These are phyloP conservation scores for Lablab purpureus DNA, from an alignment of 306 rosid species.

Conservation along the genomic window DNA sequence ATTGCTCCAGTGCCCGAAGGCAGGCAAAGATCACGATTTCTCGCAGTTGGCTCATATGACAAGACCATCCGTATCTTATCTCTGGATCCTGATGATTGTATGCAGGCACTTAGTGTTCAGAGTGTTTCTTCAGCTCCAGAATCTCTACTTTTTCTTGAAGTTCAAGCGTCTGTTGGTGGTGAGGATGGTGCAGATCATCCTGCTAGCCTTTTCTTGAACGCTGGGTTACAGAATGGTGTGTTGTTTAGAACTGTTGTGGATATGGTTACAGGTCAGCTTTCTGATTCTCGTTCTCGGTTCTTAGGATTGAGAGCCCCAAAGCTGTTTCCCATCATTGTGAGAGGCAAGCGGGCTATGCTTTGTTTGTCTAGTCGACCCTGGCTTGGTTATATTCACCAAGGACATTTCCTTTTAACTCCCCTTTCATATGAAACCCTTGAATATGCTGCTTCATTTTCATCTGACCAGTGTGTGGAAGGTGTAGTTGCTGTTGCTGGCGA, in stretches of 20 bases:
- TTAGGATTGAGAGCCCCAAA: constrained; percentile 97
- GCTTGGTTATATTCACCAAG: constrained; percentile 99
- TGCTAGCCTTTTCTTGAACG: constrained; percentile 92
- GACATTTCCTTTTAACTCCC: constrained; percentile 93
- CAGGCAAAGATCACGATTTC: constrained; percentile 90
- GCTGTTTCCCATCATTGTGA: constrained; percentile 73
- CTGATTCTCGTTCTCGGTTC: constrained; percentile 95
- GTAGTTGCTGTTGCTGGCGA: constrained; percentile 93
- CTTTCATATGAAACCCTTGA: constrained; percentile 97
- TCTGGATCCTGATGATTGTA: constrained; percentile 92
- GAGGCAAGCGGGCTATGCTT: constrained; percentile 93
- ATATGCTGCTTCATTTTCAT: constrained; percentile 92
- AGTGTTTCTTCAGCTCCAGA: constrained; percentile 96
- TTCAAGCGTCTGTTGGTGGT: constrained; percentile 91
- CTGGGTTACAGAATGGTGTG: constrained; percentile 92
- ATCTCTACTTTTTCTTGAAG: constrained; percentile 96
- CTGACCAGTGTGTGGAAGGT: constrained; percentile 97
- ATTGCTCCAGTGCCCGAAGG: constrained; percentile 98
- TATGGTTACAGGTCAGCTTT: constrained; percentile 98
- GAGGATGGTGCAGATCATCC: constrained; percentile 99
- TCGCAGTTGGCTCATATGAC: constrained; percentile 96
- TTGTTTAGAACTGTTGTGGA: constrained; percentile 96
- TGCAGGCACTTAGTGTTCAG: constrained; percentile 89
- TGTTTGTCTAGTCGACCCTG: constrained; percentile 98
- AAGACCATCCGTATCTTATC: constrained; percentile 87